Evolutionary conservation across 2,329 filamentous ascomycete species (phyloP), one percentile per base, ranked within the genome.

Genomic region (Clarireedia homoeocarpa): DNA sequence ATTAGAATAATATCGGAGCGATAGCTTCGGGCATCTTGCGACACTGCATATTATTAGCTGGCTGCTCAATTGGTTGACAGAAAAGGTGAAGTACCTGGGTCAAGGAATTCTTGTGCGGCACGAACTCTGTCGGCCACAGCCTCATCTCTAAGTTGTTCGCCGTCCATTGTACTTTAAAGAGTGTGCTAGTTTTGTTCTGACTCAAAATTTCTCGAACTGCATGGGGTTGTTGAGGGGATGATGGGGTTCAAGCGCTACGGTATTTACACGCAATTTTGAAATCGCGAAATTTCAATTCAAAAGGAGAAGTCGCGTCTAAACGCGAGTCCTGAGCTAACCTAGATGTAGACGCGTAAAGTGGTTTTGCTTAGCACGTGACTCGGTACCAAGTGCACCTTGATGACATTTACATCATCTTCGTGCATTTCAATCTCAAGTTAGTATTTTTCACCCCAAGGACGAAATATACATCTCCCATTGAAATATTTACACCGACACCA

Each of bases 31-130:
- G 54, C 58, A 34, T 34, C 30, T 34, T 12, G 59, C 49, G 44
- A 50, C 34, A 61, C 67, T 63, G 51, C 56, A 65, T 68, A 27
- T 7, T 44, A 5, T 17, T 23, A 34, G 24, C 46, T 34, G 15
- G 9, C 34, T 45, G 9, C 6, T 49, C n/a, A 49, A 10, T 30
- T 24, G 36, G 59, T 73, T 59, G 68, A 53, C 58, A 52, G 36
- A 53, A 39, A 24, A 17, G 39, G 20, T 46, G 38, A 26, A 85
- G 67, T 81, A 96, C 91, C 85, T 59, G 92, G 92, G 76, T 96
- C 92, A 45, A 97, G 83, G 69, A 97, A 96, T 71, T 96, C 91
- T 66, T 87, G 82, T n/a, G 90, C 91, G 62, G 87, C 83, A 66
- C 90, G 87, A 71, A 96, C 83, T 67, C 91, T 89, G 75, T 95